Evolutionary conservation across 495 filamentous ascomycete genomes (phyloP).

Genomic region (Usnea hakonensis): DNA sequence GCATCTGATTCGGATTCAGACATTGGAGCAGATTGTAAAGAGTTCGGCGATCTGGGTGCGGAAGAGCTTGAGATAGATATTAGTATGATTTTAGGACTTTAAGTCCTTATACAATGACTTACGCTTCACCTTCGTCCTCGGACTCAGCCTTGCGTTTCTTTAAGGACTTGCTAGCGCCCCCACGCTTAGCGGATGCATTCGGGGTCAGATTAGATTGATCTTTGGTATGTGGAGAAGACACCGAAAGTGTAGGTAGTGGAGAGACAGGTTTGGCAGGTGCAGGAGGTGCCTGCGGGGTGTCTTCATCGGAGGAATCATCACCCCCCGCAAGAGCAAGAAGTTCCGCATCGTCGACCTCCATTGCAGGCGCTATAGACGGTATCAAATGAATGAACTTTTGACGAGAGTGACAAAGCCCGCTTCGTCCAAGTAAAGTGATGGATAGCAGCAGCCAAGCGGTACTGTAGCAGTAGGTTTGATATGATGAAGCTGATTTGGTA

Average conservation of each 20-base stretch:
- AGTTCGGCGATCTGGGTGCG: slow-evolving; percentile 57
- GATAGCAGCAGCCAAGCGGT: background rate
- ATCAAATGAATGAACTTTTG: too few relatives aligned
- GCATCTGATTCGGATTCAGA: slow-evolving; percentile 73
- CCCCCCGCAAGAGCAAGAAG: slow-evolving; percentile 76
- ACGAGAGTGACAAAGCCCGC: slow-evolving; percentile 4
- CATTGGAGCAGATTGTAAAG: slow-evolving; percentile 78
- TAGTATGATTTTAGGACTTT: slow-evolving; percentile 13
- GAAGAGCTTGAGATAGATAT: slow-evolving; percentile 44
- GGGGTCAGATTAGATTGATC: slow-evolving; percentile 40
- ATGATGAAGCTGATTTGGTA: background rate
- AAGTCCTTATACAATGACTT: slow-evolving; percentile 35
- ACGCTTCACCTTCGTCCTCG: slow-evolving; percentile 80
- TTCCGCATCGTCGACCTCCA: slow-evolving; percentile 79
- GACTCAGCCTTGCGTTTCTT: slow-evolving; percentile 50
- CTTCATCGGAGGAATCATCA: slow-evolving; percentile 45
- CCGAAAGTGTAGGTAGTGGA: slow-evolving; percentile 27
- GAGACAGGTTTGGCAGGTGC: slow-evolving; percentile 28
- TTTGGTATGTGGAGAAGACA: slow-evolving; percentile 26
- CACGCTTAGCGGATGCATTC: slow-evolving; percentile 31
- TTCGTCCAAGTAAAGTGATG: slow-evolving; percentile 1
- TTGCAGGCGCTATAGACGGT: slow-evolving; percentile 23
- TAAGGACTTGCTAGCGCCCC: slow-evolving; percentile 37
- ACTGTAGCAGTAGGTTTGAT: background rate
- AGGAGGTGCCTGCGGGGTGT: slow-evolving; percentile 30